Conservation (phyloP, 2,329 filamentous ascomycete species). For the Neopestalotiopsis sp. region DNA sequence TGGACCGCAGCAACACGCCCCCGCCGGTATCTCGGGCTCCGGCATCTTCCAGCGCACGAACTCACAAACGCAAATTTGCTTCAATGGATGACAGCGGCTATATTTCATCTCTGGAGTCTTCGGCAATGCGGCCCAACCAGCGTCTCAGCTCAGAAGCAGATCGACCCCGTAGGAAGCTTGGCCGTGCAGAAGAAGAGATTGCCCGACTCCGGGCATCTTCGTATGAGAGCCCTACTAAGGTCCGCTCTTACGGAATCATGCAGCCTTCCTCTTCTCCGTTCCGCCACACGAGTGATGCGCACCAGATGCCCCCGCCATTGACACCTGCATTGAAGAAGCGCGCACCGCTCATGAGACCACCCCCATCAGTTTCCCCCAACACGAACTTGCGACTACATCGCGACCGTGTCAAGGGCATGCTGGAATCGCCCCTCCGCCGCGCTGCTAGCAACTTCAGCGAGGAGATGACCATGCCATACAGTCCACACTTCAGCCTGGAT, state of each 20-base stretch:
- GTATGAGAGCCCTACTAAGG: conserved; percentile 86
- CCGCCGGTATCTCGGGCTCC: conserved; percentile 69
- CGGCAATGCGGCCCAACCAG: conserved; percentile 75
- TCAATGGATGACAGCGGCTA: conserved; percentile 92
- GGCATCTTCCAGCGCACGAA: conserved; percentile 68
- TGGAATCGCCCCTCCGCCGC: conserved; percentile 67
- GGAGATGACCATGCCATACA: conserved; percentile 56
- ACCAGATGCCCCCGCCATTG: conserved; percentile 74
- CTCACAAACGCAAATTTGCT: conserved; percentile 77
- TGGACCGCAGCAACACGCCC: conserved; percentile 73
- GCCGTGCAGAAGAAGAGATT: conserved; percentile 95
- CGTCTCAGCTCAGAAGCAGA: conserved; percentile 80
- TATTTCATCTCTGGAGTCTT: conserved; percentile 94
- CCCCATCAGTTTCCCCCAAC: conserved; percentile 87
- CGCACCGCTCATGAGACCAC: conserved; percentile 55
- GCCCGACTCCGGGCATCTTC: conserved; percentile 90
- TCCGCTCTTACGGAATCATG: conserved; percentile 58
- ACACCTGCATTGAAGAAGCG: conserved; percentile 87
- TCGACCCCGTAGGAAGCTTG: conserved; percentile 81
- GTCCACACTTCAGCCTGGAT: conserved; percentile 70
- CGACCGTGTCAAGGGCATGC: conserved; percentile 76
- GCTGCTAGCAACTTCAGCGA: conserved; percentile 56
- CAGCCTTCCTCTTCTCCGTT: conserved; percentile 73
- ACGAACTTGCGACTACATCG: conserved; percentile 91
- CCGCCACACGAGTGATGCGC: conserved; percentile 56